Percentiles rank a stretch among this genome's conserved stretches.
Conservation (phyloP, 2,329 filamentous ascomycete genomes). For the Sporothrix globosa region DNA sequence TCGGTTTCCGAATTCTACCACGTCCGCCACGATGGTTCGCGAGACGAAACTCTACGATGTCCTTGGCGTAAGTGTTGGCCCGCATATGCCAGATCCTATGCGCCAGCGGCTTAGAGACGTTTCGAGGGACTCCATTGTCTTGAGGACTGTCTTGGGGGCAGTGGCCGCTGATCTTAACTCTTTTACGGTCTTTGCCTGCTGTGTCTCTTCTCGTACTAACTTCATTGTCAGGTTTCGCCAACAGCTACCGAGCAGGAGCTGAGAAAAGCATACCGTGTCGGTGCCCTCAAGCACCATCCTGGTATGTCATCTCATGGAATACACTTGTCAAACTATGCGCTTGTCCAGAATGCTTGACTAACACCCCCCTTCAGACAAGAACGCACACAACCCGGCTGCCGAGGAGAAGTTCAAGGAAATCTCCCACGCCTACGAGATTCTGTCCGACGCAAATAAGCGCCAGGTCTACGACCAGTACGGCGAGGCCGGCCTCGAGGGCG, state of each 20-base stretch:
- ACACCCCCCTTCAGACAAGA: constrained; percentile 72
- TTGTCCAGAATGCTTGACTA: constrained; percentile 27
- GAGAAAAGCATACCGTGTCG: constrained; percentile 86
- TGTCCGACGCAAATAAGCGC: constrained; percentile 91
- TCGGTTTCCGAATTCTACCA: constrained; percentile 1
- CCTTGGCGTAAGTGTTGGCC: constrained; percentile 67
- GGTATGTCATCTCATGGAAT: constrained; percentile 56
- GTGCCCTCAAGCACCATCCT: constrained; percentile 81
- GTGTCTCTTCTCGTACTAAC: not conserved
- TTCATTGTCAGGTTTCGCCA: constrained; percentile 65
- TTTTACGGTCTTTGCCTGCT: not conserved
- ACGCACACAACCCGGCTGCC: constrained; percentile 86
- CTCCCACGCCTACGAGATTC: constrained; percentile 91
- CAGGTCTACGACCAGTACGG: constrained; percentile 95
- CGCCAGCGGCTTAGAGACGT: not conserved
- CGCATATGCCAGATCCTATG: not conserved
- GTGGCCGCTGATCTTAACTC: not conserved
- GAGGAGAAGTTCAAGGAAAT: constrained; percentile 99
- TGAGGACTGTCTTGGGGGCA: not conserved
- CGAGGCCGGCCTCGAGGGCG: constrained; percentile 92
- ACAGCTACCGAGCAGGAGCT: constrained; percentile 82
- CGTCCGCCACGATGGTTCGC: constrained; percentile 66
- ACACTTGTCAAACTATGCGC: not conserved
- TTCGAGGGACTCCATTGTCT: not conserved
- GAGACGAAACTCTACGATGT: constrained; percentile 79